Evolutionary conservation across 345 rosid species (phyloP).

Genomic region (Populus nigra): DNA sequence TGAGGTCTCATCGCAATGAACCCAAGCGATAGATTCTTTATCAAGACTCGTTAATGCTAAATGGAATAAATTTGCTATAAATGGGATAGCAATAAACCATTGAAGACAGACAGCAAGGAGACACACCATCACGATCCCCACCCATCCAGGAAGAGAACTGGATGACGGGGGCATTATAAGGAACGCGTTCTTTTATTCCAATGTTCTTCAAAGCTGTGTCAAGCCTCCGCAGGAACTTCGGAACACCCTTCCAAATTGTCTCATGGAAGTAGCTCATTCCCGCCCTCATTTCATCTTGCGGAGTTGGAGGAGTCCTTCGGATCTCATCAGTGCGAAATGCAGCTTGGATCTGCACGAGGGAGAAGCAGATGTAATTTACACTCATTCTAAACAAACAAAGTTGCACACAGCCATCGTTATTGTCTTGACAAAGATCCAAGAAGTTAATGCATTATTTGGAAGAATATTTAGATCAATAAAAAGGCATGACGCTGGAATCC

Average conservation of each 20-base stretch:
- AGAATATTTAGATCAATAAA: too few species aligned
- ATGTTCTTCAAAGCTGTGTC: conserved; percentile 96
- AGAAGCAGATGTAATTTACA: too few species aligned
- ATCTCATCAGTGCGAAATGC: conserved; percentile 99
- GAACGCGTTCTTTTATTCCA: conserved; percentile 86
- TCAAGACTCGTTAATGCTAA: too few species aligned
- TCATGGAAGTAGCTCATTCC: conserved; percentile 99
- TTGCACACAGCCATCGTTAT: too few species aligned
- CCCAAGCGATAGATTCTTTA: too few species aligned
- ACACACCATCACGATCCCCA: conserved; percentile 97
- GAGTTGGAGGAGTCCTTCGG: conserved; percentile 93
- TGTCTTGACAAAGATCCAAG: too few species aligned
- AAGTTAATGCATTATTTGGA: too few species aligned
- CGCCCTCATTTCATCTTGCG: conserved; percentile 98
- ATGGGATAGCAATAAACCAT: neutral
- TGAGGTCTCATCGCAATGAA: too few species aligned
- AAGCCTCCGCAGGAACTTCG: conserved; percentile 91
- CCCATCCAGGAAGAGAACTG: conserved; percentile 99
- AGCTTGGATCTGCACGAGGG: conserved; percentile 78
- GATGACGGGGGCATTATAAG: conserved; percentile 96
- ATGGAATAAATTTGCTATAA: neutral
- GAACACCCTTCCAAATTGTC: conserved; percentile 98
- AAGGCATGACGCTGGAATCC: too few species aligned
- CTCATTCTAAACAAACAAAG: too few species aligned
- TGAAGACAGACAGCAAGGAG: conserved; percentile 6